phyloP scores from a whole-genome alignment of 2,329 filamentous ascomycete species.

The Paraphoma chrysanthemicola region DNA sequence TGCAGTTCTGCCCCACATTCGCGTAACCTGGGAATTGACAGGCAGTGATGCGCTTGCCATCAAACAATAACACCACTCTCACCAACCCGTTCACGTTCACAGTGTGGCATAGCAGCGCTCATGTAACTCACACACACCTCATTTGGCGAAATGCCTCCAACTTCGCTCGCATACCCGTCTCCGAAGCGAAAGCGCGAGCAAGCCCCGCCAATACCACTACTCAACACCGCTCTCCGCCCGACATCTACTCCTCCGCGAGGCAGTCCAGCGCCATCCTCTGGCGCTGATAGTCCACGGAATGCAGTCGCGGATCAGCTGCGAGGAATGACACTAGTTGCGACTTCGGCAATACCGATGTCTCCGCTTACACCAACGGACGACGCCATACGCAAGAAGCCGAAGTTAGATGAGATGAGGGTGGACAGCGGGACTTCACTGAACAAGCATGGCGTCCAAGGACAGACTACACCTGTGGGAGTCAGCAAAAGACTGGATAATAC shows the following conservation, averaged over 20 bases:
- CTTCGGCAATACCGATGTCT: slow-evolving; percentile 39
- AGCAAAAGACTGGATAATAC: slow-evolving; percentile 9
- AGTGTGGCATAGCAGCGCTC: slow-evolving; percentile 21
- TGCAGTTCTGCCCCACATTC: slow-evolving; percentile 15
- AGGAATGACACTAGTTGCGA: slow-evolving; percentile 36
- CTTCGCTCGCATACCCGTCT: slow-evolving; percentile 42
- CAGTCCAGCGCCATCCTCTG: slow-evolving; percentile 29
- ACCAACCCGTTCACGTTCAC: slow-evolving; percentile 1
- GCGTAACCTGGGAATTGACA: slow-evolving; percentile 8
- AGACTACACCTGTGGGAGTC: slow-evolving; percentile 2
- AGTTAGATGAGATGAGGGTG: slow-evolving; percentile 34
- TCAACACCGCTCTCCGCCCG: slow-evolving; percentile 42
- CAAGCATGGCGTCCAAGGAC: slow-evolving; percentile 11
- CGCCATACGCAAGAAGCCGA: slow-evolving; percentile 45
- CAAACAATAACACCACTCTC: slow-evolving; percentile 9
- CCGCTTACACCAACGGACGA: slow-evolving; percentile 45
- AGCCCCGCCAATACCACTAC: slow-evolving; percentile 33
- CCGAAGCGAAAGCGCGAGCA: slow-evolving; percentile 50
- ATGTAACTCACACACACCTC: slow-evolving; percentile 31
- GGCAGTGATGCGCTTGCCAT: background rate
- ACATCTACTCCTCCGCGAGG: slow-evolving; percentile 32
- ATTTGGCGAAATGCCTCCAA: slow-evolving; percentile 42
- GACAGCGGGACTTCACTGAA: slow-evolving; percentile 24
- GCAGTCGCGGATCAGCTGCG: slow-evolving; percentile 45
- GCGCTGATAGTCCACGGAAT: slow-evolving; percentile 43